Conservation (phyloP, 345 rosid genomes). For the Arabidopsis suecica region DNA sequence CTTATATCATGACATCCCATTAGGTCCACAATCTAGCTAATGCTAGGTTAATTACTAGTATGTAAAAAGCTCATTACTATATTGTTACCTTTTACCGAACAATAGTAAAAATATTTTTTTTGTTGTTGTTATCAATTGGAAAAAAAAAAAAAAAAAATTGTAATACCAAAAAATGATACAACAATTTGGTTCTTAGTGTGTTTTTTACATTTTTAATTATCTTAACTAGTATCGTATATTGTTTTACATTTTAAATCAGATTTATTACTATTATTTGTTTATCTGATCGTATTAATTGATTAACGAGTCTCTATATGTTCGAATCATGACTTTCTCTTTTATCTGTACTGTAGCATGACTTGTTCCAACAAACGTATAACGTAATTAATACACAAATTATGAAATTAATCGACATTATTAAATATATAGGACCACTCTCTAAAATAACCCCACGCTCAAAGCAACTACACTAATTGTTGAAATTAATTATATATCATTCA, state of each 20-base stretch:
- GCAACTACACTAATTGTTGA: constrained; percentile 40
- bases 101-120: too few species aligned
- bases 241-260: not conserved
- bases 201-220: too few species aligned
- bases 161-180: too few species aligned
- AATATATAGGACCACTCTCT: constrained; percentile 40
- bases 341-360: constrained; percentile 28
- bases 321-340: not conserved
- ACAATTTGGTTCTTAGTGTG: too few species aligned
- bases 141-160: too few species aligned
- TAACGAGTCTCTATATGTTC: not conserved
- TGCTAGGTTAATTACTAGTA: not conserved
- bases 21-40: not conserved
- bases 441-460: constrained; percentile 36
- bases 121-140: too few species aligned
- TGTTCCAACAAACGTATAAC: constrained; percentile 29
- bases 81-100: too few species aligned
- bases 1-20: not conserved
- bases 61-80: not conserved
- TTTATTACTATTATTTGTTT: not conserved
- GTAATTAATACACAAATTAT: constrained; percentile 30
- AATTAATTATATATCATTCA: constrained; percentile 26
- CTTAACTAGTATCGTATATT: too few species aligned
- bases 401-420: constrained; percentile 25
- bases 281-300: too few species aligned